Evolutionary conservation across 805 yeast species (phyloP).

Genomic region (Torulaspora maleeae): DNA sequence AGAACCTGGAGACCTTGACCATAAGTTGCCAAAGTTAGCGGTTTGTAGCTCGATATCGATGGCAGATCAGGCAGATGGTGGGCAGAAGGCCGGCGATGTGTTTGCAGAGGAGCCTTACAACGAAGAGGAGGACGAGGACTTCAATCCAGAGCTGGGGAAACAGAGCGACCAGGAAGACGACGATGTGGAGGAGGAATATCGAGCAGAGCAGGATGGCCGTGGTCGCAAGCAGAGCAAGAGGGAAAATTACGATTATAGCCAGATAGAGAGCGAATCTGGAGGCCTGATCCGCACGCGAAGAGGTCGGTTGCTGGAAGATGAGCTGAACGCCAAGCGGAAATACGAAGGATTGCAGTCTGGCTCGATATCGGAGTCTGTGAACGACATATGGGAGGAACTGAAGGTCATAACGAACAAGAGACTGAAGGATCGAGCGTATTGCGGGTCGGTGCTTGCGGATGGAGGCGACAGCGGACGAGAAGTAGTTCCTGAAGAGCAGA

Average conservation of each 20-base stretch:
- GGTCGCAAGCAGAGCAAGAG: slow-evolving; percentile 37
- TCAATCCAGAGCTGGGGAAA: slow-evolving; percentile 36
- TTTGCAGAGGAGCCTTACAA: slow-evolving; percentile 31
- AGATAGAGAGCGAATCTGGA: slow-evolving; percentile 53
- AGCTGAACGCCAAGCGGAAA: slow-evolving; percentile 25
- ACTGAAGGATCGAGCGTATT: slow-evolving; percentile 21
- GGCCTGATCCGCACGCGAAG: slow-evolving; percentile 67
- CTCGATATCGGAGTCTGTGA: slow-evolving; percentile 40
- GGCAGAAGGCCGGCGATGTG: slow-evolving; percentile 14
- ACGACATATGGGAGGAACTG: slow-evolving; percentile 53
- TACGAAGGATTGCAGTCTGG: slow-evolving; percentile 31
- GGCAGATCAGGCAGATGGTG: not conserved
- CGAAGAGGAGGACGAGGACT: slow-evolving; percentile 39
- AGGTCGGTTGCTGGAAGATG: slow-evolving; percentile 48
- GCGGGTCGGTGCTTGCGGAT: slow-evolving; percentile 25
- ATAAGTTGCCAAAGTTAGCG: not conserved
- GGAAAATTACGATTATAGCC: slow-evolving; percentile 38
- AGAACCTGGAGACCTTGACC: not conserved
- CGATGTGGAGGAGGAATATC: slow-evolving; percentile 37
- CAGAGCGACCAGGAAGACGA: slow-evolving; percentile 29
- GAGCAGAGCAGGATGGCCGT: slow-evolving; percentile 11
- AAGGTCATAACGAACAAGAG: slow-evolving; percentile 36
- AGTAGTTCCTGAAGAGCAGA: slow-evolving; percentile 40
- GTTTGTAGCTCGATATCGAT: not conserved
- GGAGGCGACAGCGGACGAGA: slow-evolving; percentile 6